Conservation (phyloP, 2,329 filamentous ascomycete genomes). For the Fragosphaeria purpurea region DNA sequence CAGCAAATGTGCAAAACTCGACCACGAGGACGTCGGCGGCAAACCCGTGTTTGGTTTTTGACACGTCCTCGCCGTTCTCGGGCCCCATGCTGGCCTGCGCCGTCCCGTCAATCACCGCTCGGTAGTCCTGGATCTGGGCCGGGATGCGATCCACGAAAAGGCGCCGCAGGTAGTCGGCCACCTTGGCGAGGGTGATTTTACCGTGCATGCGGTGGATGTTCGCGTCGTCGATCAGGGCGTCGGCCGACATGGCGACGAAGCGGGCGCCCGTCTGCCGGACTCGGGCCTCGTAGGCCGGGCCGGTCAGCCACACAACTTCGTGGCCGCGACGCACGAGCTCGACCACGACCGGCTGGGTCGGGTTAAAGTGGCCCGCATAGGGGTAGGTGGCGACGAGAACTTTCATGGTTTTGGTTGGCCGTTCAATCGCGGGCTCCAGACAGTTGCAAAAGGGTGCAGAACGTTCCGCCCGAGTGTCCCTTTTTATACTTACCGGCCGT, state of each 20-base stretch:
- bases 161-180: slow-evolving; percentile 8
- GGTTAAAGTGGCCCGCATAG: slow-evolving; percentile 28
- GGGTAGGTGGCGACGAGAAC: slow-evolving; percentile 30
- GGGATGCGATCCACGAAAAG: slow-evolving; percentile 10
- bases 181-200: slow-evolving; percentile 4
- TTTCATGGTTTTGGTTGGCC: slow-evolving; percentile 17
- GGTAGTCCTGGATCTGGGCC: slow-evolving; percentile 10
- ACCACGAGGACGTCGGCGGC: slow-evolving; percentile 11
- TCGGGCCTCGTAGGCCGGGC: slow-evolving; percentile 22
- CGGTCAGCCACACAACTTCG: slow-evolving; percentile 28
- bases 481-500: too few relatives aligned
- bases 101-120: slow-evolving; percentile 1
- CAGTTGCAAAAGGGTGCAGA: not conserved
- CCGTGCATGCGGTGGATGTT: slow-evolving; percentile 5
- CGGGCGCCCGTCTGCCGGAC: slow-evolving; percentile 24
- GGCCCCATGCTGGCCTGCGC: not conserved
- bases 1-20: slow-evolving; percentile 12
- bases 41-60: not conserved
- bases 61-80: not conserved
- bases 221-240: slow-evolving; percentile 16
- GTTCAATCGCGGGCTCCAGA: too few relatives aligned
- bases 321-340: slow-evolving; percentile 28
- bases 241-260: slow-evolving; percentile 22
- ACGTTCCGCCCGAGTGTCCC: too few relatives aligned
- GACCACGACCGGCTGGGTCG: slow-evolving; percentile 29